These are phyloP conservation scores for Trichoderma reesei DNA, from an alignment of 495 filamentous ascomycete genomes.

Conservation along the genomic window DNA sequence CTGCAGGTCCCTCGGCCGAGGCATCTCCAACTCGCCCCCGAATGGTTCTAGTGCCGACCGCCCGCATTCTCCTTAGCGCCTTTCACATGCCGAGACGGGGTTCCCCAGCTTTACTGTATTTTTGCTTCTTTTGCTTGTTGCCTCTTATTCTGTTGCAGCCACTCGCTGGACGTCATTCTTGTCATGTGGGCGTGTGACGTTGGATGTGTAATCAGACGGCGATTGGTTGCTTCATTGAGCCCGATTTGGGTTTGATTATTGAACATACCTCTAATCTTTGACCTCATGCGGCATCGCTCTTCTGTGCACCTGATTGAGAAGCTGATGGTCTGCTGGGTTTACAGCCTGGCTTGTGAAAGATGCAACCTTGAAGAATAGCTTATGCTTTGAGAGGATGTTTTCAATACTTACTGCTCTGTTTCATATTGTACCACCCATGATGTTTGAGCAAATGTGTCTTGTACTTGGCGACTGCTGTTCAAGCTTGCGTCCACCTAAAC, in stretches of 20 bases:
- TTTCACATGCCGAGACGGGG: not conserved
- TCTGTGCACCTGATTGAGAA: not conserved
- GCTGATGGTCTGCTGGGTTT: not conserved
- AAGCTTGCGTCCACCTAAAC: too few relatives aligned
- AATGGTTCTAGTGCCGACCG: not conserved
- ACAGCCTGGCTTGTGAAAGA: not conserved
- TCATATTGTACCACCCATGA: too few relatives aligned
- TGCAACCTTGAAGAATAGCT: not conserved
- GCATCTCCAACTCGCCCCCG: not conserved
- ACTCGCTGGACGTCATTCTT: too few relatives aligned
- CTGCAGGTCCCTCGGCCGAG: not conserved
- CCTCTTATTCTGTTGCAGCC: not conserved
- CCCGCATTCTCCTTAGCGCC: constrained; percentile 5
- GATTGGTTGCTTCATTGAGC: not conserved
- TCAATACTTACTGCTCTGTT: not conserved
- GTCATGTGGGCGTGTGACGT: not conserved
- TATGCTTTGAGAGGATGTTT: not conserved
- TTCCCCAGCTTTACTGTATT: not conserved
- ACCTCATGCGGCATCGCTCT: not conserved
- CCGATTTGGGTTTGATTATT: too few relatives aligned
- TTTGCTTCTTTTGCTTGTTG: not conserved
- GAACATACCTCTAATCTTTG: not conserved
- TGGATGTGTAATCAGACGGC: not conserved
- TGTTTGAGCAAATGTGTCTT: not conserved
- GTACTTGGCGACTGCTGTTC: not conserved